Evolutionary conservation across 768 basidiomycete species (phyloP), one percentile per base, ranked within the genome.

Genomic region (Rhodotorula paludigena): DNA sequence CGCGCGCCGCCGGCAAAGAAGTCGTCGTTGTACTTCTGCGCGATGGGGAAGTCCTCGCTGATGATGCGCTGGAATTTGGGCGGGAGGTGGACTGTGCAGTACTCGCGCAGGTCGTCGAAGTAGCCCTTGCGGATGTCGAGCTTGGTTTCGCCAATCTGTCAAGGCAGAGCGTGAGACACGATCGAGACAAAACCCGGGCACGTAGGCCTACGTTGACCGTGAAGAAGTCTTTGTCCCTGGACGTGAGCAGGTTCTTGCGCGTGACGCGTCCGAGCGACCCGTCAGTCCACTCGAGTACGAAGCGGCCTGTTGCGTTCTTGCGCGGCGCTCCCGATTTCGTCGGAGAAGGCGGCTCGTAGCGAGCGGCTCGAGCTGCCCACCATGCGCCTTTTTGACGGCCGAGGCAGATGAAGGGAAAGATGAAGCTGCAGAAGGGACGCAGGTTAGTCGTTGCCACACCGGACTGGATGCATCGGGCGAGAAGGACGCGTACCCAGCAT

Each of bases 331-430:
- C 23, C 20, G 21, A 25, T 42, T 52, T 67, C 25, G 3, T 39
- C 44, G 33, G 65, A 32, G 33, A 23, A 38, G 41, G 60, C 23
- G 53, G 42, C 18, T 33, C 42, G 56, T 57, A 58, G 12, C 51
- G 42, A 12, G 41, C 36, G 18, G 44, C 51, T 6, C 28, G 35
- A 8, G 61, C 61, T 8, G 66, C 21, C 66, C 66, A 68, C 66
- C 66, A 68, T 1, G n/a, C 36, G 9, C 30, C 15, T 30, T 25
- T 2, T 3, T 38, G 9, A 2, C 32, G 11, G 0, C 52, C 66
- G 41, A 68, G 33, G 44, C 66, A 63, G 39, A 39, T 21, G 42
- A 52, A 55, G 25, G 66, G 61, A 45, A 58, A 63, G 11, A 36
- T 30, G 38, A 48, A 7, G 35, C 45, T 64, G 44, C 20, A 11